Base-by-base conservation (phyloP, 2,329 filamentous ascomycete species). In the Bipolaris victoriae region DNA sequence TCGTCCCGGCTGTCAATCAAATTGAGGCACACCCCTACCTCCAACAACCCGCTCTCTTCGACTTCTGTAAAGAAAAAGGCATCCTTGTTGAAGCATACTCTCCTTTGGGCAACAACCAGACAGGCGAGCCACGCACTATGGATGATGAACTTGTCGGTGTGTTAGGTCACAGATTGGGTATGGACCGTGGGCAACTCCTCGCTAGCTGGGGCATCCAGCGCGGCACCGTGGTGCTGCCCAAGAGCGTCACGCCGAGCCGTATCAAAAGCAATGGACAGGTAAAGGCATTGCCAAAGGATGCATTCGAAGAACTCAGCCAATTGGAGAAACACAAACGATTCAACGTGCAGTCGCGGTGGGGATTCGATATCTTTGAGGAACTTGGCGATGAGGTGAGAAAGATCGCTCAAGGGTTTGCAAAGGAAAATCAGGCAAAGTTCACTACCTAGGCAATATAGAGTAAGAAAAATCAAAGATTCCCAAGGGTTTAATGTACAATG, bases 181-280 rank as follows among this genome's bases (percentile, higher is more conserved):
- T 86, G 80, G 86, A 87, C 16, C 81, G 84, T 16, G 88, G 92
- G 79, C 89, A 95, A 82, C 83, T 91, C 55, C 79, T 94, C 67
- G 79, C 95, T 63, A 81, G 86, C 65, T 96, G 91, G 90, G 91
- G 90, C 60, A 79, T 94, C 55, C 86, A 89, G 73, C 87, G 91
- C 74, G 90, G 89, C 57, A 91, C 88, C 81, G 89, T 86, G 61
- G 90, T 96, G 48, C 90, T 96, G 68, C 91, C 91, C 64, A 96
- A 96, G 83, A 90, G 86, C 49, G 88, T 92, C 53, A 92, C 85
- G 62, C 83, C 87, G 63, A 81, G 81, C 52, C 85, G 91, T 36
- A 92, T 96, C 70, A 82, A 89, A 76, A 84, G 80, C 61, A 95
- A 96, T 81, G 89, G 86, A 66, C 84, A 88, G 72, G 62, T 69